Conservation (phyloP, 306 rosid genomes). For the Quercus gilva region DNA sequence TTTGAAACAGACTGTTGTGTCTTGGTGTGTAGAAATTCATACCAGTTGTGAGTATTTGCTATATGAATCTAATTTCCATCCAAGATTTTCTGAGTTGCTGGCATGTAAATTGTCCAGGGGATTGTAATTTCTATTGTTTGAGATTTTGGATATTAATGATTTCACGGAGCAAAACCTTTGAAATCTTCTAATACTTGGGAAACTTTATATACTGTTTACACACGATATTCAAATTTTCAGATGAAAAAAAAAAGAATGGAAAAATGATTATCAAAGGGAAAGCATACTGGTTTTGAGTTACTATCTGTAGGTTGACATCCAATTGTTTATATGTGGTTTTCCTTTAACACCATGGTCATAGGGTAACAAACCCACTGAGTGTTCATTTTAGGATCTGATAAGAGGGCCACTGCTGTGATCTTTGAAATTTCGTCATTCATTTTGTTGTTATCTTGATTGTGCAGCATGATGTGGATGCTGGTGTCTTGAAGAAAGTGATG, state of each 20-base stretch:
- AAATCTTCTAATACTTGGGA: no score
- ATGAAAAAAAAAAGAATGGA: background rate
- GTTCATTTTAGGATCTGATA: background rate
- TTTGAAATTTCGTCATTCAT: background rate
- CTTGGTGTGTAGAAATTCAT: background rate
- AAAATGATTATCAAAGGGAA: background rate
- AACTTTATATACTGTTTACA: no score
- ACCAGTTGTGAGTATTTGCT: background rate
- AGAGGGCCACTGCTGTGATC: background rate
- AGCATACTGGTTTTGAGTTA: background rate
- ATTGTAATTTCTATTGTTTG: background rate
- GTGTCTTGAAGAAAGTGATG: constrained; percentile 86
- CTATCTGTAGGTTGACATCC: background rate
- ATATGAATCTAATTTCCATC: background rate
- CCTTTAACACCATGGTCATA: background rate
- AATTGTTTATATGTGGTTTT: background rate
- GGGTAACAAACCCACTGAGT: background rate
- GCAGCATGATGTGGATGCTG: constrained; percentile 99
- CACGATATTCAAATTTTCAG: background rate
- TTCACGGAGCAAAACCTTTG: no score
- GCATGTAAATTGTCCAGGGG: background rate
- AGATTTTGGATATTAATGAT: background rate
- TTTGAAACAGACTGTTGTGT: background rate
- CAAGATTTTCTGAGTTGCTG: background rate
- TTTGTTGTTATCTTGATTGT: constrained; percentile 12